Evolutionary conservation across 345 rosid genomes (phyloP).

Genomic region (Syzygium grande): DNA sequence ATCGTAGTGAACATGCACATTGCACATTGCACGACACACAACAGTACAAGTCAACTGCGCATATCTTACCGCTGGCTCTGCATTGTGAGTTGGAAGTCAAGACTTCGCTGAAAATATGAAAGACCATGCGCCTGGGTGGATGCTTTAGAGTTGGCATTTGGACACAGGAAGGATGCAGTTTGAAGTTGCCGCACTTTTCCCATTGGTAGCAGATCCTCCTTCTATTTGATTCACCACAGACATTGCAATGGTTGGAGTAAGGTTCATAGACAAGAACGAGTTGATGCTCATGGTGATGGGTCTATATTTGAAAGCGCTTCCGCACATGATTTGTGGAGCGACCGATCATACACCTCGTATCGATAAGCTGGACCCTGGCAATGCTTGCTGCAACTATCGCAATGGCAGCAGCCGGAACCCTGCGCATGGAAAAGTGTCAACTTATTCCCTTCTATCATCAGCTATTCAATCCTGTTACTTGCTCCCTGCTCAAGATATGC

Average conservation of each 20-base stretch:
- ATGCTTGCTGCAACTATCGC: neutral
- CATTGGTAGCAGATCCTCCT: neutral
- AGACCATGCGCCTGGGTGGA: neutral
- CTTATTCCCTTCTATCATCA: neutral
- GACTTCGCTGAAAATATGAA: neutral
- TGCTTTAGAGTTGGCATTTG: neutral
- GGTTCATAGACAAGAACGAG: neutral
- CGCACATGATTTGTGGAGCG: neutral
- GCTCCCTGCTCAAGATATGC: neutral
- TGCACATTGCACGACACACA: neutral
- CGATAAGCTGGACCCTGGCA: neutral
- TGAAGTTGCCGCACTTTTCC: neutral
- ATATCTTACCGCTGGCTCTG: neutral
- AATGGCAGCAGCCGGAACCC: neutral
- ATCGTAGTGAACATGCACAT: neutral
- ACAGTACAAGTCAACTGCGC: neutral
- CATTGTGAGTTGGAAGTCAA: neutral
- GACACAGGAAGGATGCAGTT: neutral
- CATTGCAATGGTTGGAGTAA: neutral
- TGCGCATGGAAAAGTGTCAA: neutral
- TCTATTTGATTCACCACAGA: neutral
- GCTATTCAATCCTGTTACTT: neutral
- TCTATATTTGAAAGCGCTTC: neutral
- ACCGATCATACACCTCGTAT: neutral
- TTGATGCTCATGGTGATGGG: neutral